Evolutionary conservation across 306 rosid species (phyloP).

Genomic region (Prunus mongolica): DNA sequence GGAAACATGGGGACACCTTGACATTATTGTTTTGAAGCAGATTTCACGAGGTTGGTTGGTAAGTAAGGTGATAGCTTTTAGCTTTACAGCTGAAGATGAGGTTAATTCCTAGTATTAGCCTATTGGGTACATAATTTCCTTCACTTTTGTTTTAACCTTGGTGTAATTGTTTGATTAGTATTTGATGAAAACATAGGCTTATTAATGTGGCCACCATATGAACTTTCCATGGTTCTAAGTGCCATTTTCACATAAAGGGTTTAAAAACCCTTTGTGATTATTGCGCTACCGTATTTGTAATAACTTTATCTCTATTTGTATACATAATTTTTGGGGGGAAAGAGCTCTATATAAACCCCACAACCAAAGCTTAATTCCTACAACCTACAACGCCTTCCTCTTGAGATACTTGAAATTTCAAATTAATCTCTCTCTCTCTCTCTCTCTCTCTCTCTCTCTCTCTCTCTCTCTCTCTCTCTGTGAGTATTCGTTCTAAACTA

Average conservation of each 20-base stretch:
- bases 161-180: background rate
- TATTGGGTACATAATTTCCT: background rate
- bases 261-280: too few species aligned
- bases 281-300: too few species aligned
- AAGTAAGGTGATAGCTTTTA: background rate
- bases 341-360: too few species aligned
- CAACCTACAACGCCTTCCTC: background rate
- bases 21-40: background rate
- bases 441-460: background rate
- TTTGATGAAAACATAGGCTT: too few species aligned
- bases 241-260: too few species aligned
- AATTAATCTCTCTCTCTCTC: too few species aligned
- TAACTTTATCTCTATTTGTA: too few species aligned
- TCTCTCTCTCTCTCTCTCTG: background rate
- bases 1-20: background rate
- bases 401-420: background rate
- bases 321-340: too few species aligned
- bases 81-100: slow-evolving; percentile 1
- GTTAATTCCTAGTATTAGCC: background rate
- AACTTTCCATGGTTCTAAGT: too few species aligned
- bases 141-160: background rate
- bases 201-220: too few species aligned
- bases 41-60: background rate
- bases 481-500: background rate
- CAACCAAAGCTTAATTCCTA: too few species aligned